A percentile compares a stretch with the other conserved stretches of the same genome.
These are phyloP conservation scores for Kuraishia piskuri DNA, from an alignment of 805 yeast species.

Conservation along the genomic window DNA sequence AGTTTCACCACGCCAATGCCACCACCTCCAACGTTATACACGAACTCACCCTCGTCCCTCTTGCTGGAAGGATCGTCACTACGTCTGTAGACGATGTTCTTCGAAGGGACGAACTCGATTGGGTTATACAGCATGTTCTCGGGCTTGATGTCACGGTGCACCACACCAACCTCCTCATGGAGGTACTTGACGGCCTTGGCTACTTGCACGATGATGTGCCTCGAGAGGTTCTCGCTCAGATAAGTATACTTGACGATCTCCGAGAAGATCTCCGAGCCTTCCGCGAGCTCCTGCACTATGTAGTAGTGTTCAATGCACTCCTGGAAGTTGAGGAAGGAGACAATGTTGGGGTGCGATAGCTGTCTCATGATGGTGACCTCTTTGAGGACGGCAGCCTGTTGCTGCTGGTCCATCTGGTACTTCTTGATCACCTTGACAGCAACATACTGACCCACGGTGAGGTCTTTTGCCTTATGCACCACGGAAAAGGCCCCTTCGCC, in stretches of 20 bases:
- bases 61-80: slow-evolving; percentile 67
- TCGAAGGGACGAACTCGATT: slow-evolving; percentile 40
- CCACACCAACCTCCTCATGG: slow-evolving; percentile 69
- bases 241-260: slow-evolving; percentile 61
- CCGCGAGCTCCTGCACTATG: slow-evolving; percentile 63
- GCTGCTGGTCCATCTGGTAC: slow-evolving; percentile 52
- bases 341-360: slow-evolving; percentile 55
- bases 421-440: slow-evolving; percentile 62
- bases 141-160: slow-evolving; percentile 79
- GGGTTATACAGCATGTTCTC: slow-evolving; percentile 66
- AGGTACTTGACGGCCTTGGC: slow-evolving; percentile 58
- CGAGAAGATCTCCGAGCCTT: slow-evolving; percentile 71
- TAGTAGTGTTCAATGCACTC: slow-evolving; percentile 56
- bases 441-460: slow-evolving; percentile 28
- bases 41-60: slow-evolving; percentile 81
- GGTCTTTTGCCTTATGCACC: slow-evolving; percentile 40
- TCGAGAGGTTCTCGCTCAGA: slow-evolving; percentile 53
- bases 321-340: slow-evolving; percentile 54
- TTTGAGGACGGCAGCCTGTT: slow-evolving; percentile 62
- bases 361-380: slow-evolving; percentile 74
- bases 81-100: slow-evolving; percentile 31
- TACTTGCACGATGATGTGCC: slow-evolving; percentile 57
- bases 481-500: slow-evolving; percentile 58
- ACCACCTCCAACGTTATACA: slow-evolving; percentile 82
- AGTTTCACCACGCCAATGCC: slow-evolving; percentile 83